Conservation (phyloP, 1,139 yeast species). For the Yamadazyma buinensis region DNA sequence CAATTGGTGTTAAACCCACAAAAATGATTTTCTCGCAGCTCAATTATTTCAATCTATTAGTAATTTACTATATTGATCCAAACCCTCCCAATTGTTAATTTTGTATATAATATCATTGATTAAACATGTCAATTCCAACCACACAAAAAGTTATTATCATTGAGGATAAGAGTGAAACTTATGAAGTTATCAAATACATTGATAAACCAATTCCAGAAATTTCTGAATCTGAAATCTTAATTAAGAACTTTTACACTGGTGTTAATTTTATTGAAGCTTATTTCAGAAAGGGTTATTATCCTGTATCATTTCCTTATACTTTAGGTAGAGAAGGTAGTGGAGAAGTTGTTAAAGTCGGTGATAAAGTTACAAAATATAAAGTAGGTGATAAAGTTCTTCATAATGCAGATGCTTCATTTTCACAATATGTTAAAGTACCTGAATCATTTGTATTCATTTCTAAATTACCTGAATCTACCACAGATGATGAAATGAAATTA, state of each 20-base stretch:
- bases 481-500: constrained; percentile 39
- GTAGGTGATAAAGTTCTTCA: constrained; percentile 77
- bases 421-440: constrained; percentile 61
- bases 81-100: no score
- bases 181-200: constrained; percentile 37
- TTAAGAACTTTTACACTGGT: constrained; percentile 74
- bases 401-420: constrained; percentile 50
- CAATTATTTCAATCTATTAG: no score
- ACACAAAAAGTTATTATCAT: constrained; percentile 58
- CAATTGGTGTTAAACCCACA: no score
- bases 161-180: constrained; percentile 48
- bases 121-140: constrained; percentile 40
- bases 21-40: no score
- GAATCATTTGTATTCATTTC: constrained; percentile 28
- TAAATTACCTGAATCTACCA: constrained; percentile 46
- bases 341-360: constrained; percentile 64
- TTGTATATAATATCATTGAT: no score
- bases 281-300: constrained; percentile 75
- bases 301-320: constrained; percentile 52
- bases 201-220: constrained; percentile 60
- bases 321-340: constrained; percentile 90
- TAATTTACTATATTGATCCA: no score
- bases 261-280: constrained; percentile 80
- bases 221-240: constrained; percentile 51
- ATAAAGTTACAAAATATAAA: constrained; percentile 47